A percentile compares a stretch with the other conserved stretches of the same genome.
Conservation (phyloP, 2,329 filamentous ascomycete genomes). For the Bipolaris cookei region DNA sequence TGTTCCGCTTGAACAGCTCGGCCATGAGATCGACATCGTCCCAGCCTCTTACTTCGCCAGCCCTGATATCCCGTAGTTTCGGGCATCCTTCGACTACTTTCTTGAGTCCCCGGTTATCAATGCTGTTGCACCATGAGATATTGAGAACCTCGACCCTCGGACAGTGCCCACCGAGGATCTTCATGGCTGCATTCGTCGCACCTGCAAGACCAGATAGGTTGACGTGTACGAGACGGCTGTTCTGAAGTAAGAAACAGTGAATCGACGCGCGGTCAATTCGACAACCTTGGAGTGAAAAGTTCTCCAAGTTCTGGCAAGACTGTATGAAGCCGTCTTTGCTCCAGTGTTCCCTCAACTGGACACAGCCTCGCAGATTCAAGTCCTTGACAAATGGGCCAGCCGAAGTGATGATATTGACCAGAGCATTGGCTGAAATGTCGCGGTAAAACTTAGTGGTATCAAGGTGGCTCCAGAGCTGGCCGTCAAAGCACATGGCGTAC, state of each 20-base stretch:
- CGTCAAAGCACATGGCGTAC: constrained; percentile 86
- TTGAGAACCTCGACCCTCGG: constrained; percentile 83
- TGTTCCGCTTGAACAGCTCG: constrained; percentile 79
- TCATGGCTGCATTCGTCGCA: constrained; percentile 84
- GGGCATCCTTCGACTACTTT: constrained; percentile 75
- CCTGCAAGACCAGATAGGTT: constrained; percentile 83
- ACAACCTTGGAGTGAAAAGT: constrained; percentile 88
- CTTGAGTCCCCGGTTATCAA: constrained; percentile 77
- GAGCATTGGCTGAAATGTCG: constrained; percentile 80
- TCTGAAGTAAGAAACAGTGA: constrained; percentile 78
- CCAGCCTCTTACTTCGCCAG: constrained; percentile 81
- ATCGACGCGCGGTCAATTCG: constrained; percentile 80
- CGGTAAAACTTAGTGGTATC: constrained; percentile 86
- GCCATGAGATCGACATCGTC: constrained; percentile 74
- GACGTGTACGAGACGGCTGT: constrained; percentile 78
- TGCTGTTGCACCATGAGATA: constrained; percentile 89
- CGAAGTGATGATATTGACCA: constrained; percentile 82
- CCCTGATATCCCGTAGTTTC: constrained; percentile 77
- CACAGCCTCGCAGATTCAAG: constrained; percentile 87
- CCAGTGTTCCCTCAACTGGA: constrained; percentile 86
- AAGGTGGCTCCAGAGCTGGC: constrained; percentile 86
- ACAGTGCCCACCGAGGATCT: constrained; percentile 81
- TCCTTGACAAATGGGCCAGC: constrained; percentile 91
- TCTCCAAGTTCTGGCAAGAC: constrained; percentile 84
- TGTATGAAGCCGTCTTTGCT: constrained; percentile 77